Percentiles rank a stretch among this genome's conserved stretches.
Evolutionary conservation across 2,329 filamentous ascomycete genomes (phyloP).

Genomic region (Trichoderma lentiforme): DNA sequence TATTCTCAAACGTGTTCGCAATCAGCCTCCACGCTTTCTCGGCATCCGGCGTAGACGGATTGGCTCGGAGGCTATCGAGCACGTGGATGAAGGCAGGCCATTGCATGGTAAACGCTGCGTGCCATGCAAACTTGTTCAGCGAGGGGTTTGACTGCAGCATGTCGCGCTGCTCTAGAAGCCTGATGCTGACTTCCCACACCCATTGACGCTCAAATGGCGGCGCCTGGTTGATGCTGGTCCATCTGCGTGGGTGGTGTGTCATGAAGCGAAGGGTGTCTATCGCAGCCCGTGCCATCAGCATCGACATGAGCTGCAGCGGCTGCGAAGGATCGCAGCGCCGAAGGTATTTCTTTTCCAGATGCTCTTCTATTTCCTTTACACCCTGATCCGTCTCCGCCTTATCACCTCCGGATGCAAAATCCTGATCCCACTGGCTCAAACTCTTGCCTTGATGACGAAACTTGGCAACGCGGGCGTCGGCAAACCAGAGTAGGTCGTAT

Average conservation of each 20-base stretch:
- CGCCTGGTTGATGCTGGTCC: conserved; percentile 5
- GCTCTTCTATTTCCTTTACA: not conserved
- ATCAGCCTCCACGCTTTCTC: not conserved
- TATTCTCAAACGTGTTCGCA: not conserved
- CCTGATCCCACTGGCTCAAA: not conserved
- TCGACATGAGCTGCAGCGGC: not conserved
- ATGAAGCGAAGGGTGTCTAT: conserved; percentile 4
- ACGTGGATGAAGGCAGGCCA: conserved; percentile 4
- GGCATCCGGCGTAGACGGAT: not conserved
- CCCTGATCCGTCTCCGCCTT: not conserved
- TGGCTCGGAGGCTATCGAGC: not conserved
- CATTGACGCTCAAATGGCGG: not conserved
- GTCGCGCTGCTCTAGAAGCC: conserved; percentile 1
- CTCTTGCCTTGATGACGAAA: not conserved
- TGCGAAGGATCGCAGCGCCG: conserved; percentile 1
- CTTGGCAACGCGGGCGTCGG: not conserved
- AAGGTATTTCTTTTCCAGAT: not conserved
- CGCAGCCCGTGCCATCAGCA: conserved; percentile 6
- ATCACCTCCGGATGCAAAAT: not conserved
- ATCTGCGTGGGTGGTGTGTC: conserved; percentile 7
- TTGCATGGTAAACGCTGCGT: conserved; percentile 6
- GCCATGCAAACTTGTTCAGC: not conserved
- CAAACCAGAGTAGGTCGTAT: conserved; percentile 7
- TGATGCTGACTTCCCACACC: conserved; percentile 4
- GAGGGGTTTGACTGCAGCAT: conserved; percentile 4